phyloP scores from a whole-genome alignment of 2,329 filamentous ascomycete species.

The Sphaerulina vaccinii region DNA sequence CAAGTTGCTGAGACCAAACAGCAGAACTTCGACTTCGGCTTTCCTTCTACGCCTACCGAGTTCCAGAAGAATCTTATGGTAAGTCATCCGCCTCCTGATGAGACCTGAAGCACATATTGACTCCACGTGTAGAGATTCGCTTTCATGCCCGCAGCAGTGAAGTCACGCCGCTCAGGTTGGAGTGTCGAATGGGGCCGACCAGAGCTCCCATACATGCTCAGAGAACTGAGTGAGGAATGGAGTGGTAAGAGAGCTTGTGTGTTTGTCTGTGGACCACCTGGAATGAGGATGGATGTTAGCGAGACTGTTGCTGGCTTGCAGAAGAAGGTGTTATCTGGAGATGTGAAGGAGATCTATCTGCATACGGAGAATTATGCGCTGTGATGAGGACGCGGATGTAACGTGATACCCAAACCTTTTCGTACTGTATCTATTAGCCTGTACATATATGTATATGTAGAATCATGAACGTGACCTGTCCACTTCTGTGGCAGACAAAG shows the following conservation, averaged over 20 bases:
- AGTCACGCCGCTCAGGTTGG: constrained; percentile 68
- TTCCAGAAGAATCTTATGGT: constrained; percentile 74
- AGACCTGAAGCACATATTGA: constrained; percentile 65
- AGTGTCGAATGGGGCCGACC: constrained; percentile 89
- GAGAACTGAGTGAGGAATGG: constrained; percentile 74
- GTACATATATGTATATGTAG: no score
- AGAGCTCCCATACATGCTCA: constrained; percentile 81
- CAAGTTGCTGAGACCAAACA: constrained; percentile 18
- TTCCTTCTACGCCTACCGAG: constrained; percentile 78
- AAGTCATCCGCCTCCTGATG: constrained; percentile 53
- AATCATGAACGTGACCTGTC: no score
- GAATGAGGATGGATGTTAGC: constrained; percentile 86
- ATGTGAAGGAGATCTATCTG: constrained; percentile 85
- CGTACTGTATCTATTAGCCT: no score
- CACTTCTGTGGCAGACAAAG: no score
- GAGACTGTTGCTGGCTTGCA: constrained; percentile 80
- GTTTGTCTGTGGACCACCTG: constrained; percentile 86
- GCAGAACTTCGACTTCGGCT: constrained; percentile 55
- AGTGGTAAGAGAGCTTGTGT: constrained; percentile 82
- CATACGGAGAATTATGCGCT: constrained; percentile 95
- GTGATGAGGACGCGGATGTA: constrained; percentile 47
- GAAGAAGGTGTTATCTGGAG: constrained; percentile 68
- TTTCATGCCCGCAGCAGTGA: constrained; percentile 59
- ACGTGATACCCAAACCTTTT: no score
- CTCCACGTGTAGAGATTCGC: constrained; percentile 66